Evolutionary conservation across 129 eudicot genomes (phyloP).

Genomic region (Centaurea solstitialis): DNA sequence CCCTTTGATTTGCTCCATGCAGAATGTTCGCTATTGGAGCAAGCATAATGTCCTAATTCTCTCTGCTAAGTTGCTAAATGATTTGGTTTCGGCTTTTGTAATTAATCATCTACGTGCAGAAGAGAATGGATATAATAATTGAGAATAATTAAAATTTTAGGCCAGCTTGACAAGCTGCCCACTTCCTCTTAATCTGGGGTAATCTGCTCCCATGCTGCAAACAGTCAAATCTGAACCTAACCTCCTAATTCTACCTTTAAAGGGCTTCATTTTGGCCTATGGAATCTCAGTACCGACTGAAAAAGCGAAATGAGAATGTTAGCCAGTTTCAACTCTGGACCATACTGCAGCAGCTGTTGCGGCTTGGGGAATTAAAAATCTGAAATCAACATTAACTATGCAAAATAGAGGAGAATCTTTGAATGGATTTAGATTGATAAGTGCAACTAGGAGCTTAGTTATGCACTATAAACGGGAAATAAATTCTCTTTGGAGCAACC

Average conservation of each 20-base stretch:
- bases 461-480: neutral
- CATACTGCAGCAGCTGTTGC: no score
- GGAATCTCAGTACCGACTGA: neutral
- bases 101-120: neutral
- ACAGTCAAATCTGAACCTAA: no score
- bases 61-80: neutral
- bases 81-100: neutral
- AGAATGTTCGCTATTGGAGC: neutral
- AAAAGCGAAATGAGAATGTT: no score
- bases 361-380: neutral
- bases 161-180: no score
- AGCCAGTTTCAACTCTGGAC: no score
- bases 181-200: no score
- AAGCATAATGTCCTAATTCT: neutral
- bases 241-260: constrained; percentile 4
- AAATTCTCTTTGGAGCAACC: neutral
- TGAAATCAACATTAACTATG: neutral
- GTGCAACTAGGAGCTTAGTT: neutral
- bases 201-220: no score
- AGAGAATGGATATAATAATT: neutral
- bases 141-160: no score
- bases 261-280: neutral
- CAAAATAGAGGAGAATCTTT: neutral
- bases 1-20: neutral
- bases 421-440: neutral